Conservation (phyloP, 1,284 basidiomycete genomes). For the Cutaneotrichosporon dermatis region DNA sequence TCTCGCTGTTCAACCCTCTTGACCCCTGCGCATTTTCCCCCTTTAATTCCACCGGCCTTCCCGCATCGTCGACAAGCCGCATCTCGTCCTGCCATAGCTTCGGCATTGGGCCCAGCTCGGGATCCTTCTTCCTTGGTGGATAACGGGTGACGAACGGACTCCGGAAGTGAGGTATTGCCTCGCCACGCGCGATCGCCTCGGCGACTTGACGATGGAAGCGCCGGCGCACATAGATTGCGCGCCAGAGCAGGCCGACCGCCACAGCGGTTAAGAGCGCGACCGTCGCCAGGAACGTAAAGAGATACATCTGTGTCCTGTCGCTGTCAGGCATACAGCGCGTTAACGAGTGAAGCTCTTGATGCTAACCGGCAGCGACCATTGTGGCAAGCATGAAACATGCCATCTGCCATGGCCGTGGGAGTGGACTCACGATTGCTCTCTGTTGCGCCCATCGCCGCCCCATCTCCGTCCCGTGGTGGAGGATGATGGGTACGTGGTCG, state of each 20-base stretch:
- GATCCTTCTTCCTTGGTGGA: conserved; percentile 19
- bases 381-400: no score
- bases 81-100: conserved; percentile 41
- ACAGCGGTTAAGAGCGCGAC: conserved; percentile 42
- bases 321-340: not conserved
- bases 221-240: conserved; percentile 40
- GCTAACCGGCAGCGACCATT: no score
- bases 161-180: conserved; percentile 28
- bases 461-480: no score
- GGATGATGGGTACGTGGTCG: no score
- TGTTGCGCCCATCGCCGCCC: no score
- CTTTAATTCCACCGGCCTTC: no score
- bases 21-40: no score
- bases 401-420: no score
- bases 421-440: no score
- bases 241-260: conserved; percentile 35
- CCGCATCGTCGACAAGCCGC: conserved; percentile 11
- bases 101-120: conserved; percentile 36
- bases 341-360: no score
- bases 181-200: conserved; percentile 38
- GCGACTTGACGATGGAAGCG: conserved; percentile 36
- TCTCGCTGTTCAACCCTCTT: not conserved
- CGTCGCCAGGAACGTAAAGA: conserved; percentile 48
- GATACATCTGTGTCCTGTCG: conserved; percentile 36
- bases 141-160: conserved; percentile 8